Evolutionary conservation across 1,139 yeast species (phyloP).

Genomic region (Candida freyschussii): DNA sequence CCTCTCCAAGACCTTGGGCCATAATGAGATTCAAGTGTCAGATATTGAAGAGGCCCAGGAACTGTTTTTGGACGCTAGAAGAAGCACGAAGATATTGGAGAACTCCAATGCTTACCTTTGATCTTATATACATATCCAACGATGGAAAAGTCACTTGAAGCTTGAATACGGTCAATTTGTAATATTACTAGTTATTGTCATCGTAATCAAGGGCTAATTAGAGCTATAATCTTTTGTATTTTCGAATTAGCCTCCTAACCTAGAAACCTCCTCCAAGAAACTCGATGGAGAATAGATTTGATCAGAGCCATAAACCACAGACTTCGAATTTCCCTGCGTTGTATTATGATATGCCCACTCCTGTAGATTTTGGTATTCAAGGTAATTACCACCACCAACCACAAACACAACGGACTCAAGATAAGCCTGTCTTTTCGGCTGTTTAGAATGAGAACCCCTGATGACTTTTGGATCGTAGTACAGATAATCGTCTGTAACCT

Average conservation of each 20-base stretch:
- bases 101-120: constrained; percentile 20
- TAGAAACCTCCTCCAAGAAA: constrained; percentile 67
- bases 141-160: no score
- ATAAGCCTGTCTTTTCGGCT: constrained; percentile 80
- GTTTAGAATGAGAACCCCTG: constrained; percentile 84
- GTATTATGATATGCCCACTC: constrained; percentile 64
- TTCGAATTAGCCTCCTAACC: constrained; percentile 3
- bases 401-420: constrained; percentile 83
- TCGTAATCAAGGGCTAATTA: no score
- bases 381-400: constrained; percentile 94
- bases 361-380: constrained; percentile 89
- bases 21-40: constrained; percentile 58
- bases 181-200: no score
- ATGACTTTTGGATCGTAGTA: constrained; percentile 83
- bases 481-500: constrained; percentile 80
- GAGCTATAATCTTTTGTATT: constrained; percentile 1
- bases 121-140: no score
- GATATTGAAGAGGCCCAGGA: constrained; percentile 87
- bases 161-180: no score
- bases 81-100: constrained; percentile 78
- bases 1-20: constrained; percentile 67
- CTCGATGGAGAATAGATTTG: constrained; percentile 70
- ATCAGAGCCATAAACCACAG: constrained; percentile 86
- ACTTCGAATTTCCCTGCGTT: constrained; percentile 31
- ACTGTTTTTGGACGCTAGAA: constrained; percentile 81